These are phyloP conservation scores for Erysiphe pulchra DNA, from an alignment of 2,329 filamentous ascomycete genomes.

Conservation along the genomic window DNA sequence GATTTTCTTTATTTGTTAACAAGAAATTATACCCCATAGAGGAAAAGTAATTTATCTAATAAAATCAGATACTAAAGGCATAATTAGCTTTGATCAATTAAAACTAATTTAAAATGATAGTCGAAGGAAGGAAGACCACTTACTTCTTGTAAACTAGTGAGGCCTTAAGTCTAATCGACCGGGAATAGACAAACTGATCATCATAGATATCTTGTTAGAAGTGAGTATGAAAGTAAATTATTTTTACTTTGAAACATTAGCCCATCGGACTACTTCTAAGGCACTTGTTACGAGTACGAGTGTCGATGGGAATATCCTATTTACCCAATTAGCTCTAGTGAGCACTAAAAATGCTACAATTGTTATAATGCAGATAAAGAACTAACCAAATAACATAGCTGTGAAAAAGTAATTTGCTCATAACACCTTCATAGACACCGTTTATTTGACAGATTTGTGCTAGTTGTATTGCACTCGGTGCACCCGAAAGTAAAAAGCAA, in stretches of 20 bases:
- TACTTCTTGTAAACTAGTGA: too few species aligned
- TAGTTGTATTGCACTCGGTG: constrained; percentile 76
- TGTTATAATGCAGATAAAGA: neutral
- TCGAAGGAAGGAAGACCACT: too few species aligned
- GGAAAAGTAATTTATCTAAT: too few species aligned
- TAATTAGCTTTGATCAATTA: too few species aligned
- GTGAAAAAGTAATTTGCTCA: constrained; percentile 82
- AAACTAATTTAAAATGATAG: too few species aligned
- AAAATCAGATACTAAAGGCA: too few species aligned
- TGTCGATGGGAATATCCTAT: constrained; percentile 71
- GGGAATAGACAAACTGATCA: too few species aligned
- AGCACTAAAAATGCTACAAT: neutral
- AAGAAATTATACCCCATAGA: too few species aligned
- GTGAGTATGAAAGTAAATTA: too few species aligned
- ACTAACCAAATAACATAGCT: constrained; percentile 82
- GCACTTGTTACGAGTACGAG: constrained; percentile 75
- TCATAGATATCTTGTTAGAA: too few species aligned
- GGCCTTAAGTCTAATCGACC: too few species aligned
- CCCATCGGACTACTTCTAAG: constrained; percentile 82
- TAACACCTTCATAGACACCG: constrained; percentile 79
- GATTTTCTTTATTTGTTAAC: too few species aligned
- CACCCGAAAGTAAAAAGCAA: constrained; percentile 85
- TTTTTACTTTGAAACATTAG: constrained; percentile 13
- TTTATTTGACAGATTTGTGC: constrained; percentile 98
- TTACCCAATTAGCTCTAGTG: constrained; percentile 1